phyloP scores from a whole-genome alignment of 139 green algal genomes.

The Micromonas pusilla region DNA sequence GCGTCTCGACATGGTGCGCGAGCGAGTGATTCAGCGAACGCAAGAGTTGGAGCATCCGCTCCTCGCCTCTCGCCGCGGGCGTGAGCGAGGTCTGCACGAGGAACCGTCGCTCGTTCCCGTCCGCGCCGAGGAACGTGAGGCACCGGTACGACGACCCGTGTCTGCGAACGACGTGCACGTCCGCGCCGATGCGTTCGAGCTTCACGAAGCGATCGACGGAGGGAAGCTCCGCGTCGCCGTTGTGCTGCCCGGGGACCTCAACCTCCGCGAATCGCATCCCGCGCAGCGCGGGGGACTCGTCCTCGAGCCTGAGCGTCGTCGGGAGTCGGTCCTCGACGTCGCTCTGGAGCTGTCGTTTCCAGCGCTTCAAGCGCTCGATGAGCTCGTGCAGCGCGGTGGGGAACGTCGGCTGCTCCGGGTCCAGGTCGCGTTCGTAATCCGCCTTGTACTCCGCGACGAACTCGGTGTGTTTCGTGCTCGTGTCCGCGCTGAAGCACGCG shows the following conservation, averaged over 20 bases:
- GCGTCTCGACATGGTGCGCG: conserved; percentile 57
- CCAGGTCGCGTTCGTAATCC: conserved; percentile 81
- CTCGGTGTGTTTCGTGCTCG: conserved; percentile 43
- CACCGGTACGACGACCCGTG: conserved; percentile 66
- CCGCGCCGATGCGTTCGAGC: conserved; percentile 53
- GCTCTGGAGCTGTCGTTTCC: conserved; percentile 59
- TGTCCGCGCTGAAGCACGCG: conserved; percentile 53
- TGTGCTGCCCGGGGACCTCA: conserved; percentile 82
- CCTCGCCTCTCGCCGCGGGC: conserved; percentile 63
- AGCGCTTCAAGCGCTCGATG: conserved; percentile 73
- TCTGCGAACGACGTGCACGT: conserved; percentile 76
- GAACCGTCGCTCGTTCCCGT: conserved; percentile 71
- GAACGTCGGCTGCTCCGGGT: conserved; percentile 64
- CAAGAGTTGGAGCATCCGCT: conserved; percentile 68
- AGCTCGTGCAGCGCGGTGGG: conserved; percentile 79
- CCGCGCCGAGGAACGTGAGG: conserved; percentile 72
- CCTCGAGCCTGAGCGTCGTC: conserved; percentile 62
- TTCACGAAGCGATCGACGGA: conserved; percentile 34
- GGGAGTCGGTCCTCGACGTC: conserved; percentile 75
- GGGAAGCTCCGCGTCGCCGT: conserved; percentile 44
- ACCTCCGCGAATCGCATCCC: conserved; percentile 73
- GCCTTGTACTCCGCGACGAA: conserved; percentile 61
- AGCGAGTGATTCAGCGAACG: conserved; percentile 72
- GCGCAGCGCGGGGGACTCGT: conserved; percentile 61
- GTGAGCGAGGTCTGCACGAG: conserved; percentile 70